These are phyloP conservation scores for Pueraria montana DNA, from an alignment of 306 rosid species.

Conservation along the genomic window DNA sequence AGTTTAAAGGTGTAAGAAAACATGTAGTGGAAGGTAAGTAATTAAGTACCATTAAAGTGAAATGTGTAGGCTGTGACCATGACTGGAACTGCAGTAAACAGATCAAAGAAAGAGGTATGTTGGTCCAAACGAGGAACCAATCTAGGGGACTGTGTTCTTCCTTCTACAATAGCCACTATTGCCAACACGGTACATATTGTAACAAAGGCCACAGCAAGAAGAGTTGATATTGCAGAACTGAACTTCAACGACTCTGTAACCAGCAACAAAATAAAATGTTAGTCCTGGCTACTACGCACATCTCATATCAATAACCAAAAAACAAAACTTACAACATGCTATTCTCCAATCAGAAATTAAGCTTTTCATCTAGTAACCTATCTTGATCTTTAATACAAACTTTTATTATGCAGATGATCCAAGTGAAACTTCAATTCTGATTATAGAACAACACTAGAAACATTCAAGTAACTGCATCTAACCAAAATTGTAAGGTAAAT, in stretches of 20 bases:
- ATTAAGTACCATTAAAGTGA: constrained; percentile 79
- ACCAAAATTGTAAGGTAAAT: not conserved
- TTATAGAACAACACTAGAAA: not conserved
- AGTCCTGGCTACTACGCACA: not conserved
- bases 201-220: constrained; percentile 90
- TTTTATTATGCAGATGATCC: no score
- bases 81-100: constrained; percentile 92
- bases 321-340: not conserved
- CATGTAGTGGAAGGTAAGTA: constrained; percentile 13
- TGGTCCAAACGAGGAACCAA: constrained; percentile 72
- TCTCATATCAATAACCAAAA: not conserved
- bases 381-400: no score
- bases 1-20: not conserved
- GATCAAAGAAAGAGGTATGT: constrained; percentile 80
- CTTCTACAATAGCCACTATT: constrained; percentile 66
- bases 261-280: not conserved
- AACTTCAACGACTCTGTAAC: constrained; percentile 76
- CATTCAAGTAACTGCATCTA: no score
- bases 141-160: constrained; percentile 71
- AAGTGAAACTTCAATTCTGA: not conserved
- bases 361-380: no score
- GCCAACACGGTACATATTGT: constrained; percentile 80
- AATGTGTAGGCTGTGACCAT: constrained; percentile 97
- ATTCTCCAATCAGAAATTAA: not conserved
- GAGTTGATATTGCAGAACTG: constrained; percentile 79